Conservation (phyloP, 1,284 basidiomycete species). For the Sanghuangporus weigelae region DNA sequence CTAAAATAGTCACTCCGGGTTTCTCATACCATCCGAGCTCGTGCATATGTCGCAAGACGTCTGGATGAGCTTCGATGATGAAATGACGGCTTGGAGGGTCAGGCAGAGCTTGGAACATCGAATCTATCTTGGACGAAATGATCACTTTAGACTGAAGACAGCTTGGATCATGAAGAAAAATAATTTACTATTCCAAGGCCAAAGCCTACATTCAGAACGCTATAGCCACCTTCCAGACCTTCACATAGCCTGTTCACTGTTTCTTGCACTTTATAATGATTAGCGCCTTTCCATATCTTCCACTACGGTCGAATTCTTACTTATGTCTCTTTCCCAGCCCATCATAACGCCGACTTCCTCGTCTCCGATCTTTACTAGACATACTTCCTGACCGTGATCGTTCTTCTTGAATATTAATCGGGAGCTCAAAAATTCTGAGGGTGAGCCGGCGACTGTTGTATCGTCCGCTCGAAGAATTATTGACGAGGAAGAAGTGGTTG, state of each 20-base stretch:
- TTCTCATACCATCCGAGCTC: constrained; percentile 72
- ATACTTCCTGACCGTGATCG: constrained; percentile 75
- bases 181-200: constrained; percentile 81
- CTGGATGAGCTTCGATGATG: constrained; percentile 94
- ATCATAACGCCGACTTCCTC: constrained; percentile 90
- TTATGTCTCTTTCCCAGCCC: constrained; percentile 88
- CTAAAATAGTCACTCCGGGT: constrained; percentile 75
- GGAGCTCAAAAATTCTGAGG: constrained; percentile 71
- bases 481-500: constrained; percentile 35
- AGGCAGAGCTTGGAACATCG: constrained; percentile 67
- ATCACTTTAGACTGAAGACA: constrained; percentile 9
- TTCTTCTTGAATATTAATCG: constrained; percentile 70
- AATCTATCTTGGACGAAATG: constrained; percentile 59
- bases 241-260: constrained; percentile 61
- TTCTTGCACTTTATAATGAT: constrained; percentile 45
- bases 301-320: constrained; percentile 33
- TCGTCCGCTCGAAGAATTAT: constrained; percentile 55
- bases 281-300: constrained; percentile 13
- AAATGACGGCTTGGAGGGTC: constrained; percentile 70
- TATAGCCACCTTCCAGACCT: constrained; percentile 44
- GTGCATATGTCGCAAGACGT: constrained; percentile 80
- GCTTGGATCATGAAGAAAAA: constrained; percentile 6
- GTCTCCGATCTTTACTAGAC: constrained; percentile 65
- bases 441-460: constrained; percentile 67
- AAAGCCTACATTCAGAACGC: constrained; percentile 88